These are phyloP conservation scores for Sequoiadendron giganteum DNA, from an alignment of 75 land plant species.

Conservation along the genomic window DNA sequence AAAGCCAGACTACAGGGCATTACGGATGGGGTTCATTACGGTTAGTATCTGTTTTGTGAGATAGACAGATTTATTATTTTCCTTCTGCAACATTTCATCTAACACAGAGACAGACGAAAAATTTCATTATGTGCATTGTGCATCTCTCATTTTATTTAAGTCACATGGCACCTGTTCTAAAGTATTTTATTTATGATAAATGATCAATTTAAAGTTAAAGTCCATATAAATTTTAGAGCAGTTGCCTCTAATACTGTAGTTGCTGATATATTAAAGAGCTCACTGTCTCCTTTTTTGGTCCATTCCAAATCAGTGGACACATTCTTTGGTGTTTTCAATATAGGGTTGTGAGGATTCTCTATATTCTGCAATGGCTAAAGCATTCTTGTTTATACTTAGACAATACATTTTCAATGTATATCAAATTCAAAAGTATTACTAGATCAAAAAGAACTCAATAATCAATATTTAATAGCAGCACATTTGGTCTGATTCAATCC, in stretches of 20 bases:
- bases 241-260: not conserved
- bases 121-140: not conserved
- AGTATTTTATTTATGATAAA: not conserved
- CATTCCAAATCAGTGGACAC: not conserved
- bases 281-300: not conserved
- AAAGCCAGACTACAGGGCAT: slow-evolving; percentile 74
- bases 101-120: not conserved
- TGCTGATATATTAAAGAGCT: not conserved
- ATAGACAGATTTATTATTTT: not conserved
- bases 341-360: not conserved
- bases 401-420: not conserved
- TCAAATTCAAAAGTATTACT: not conserved
- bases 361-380: not conserved
- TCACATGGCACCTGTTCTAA: not conserved
- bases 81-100: not conserved
- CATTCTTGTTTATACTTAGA: not conserved
- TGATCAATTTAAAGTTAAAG: not conserved
- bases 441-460: not conserved
- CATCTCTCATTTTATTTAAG: not conserved
- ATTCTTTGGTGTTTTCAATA: not conserved
- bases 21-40: slow-evolving; percentile 75
- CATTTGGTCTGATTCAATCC: not conserved
- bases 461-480: not conserved
- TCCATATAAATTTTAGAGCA: not conserved
- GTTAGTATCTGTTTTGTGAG: slow-evolving; percentile 34